Evolutionary conservation across 1,139 yeast species (phyloP), one percentile per base, ranked within the genome.

Genomic region (Zygosaccharomyces sapae): DNA sequence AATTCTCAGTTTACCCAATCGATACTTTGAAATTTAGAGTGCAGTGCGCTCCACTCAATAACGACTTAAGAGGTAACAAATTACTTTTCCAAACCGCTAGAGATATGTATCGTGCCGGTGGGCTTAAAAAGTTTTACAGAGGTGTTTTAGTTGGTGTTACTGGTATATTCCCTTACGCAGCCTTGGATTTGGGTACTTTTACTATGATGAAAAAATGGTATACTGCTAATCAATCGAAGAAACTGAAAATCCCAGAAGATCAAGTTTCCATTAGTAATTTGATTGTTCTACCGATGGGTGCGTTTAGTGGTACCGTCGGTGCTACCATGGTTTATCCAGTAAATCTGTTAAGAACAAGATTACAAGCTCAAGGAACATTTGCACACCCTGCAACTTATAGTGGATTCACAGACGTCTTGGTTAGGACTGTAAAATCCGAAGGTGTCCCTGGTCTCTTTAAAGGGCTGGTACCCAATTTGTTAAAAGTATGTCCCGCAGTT

Each of bases 141-240:
- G 98, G 98, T 33, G 74, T 89, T 29, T 68, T 79, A 43, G 95
- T 86, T 18, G 98, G 98, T 13, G 79, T 89, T 2, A 78, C 90
- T 51, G 98, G 98, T 43, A 90, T 92, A 55, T 92, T 92, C 70
- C 98, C 98, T 0, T 92, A 90, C 66, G 97, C 97, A 0, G 98
- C 98, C 0, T 73, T 92, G 38, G 98, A 92, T 67, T 72, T 92
- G 46, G 98, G 98, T 24, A 90, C 97, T 0, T 92, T 92, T 62
- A 77, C 94, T 6, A 85, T 92, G 1, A 76, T 92, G 57, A 92
- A 90, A 66, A 77, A 81, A 53, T 84, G 87, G 74, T 81, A 86
- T 55, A 74, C 85, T 9, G 71, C 75, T 45, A 72, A 80, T 50
- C 81, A 84, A 63, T 87, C 96, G 12, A 70, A 66, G 42, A 69